phyloP scores from a whole-genome alignment of 129 eudicot species.

The Pseudognaphalium luteoalbum region DNA sequence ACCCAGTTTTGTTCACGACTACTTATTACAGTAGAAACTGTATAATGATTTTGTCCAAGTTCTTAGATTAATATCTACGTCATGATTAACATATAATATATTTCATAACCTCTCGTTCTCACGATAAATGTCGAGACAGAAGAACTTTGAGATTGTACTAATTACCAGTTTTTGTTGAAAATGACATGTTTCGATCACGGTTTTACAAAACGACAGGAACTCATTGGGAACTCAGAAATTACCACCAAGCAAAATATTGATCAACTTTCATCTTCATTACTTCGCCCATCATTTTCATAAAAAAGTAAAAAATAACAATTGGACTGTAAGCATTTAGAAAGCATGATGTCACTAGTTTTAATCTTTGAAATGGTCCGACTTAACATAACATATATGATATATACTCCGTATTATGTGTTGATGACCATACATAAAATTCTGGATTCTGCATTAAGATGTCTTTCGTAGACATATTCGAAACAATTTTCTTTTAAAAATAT shows the following conservation, averaged over 20 bases:
- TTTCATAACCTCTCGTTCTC: neutral
- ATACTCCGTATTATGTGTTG: neutral
- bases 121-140: neutral
- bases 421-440: neutral
- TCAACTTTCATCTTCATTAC: neutral
- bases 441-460: neutral
- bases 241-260: neutral
- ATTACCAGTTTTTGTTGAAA: neutral
- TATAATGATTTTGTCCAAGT: neutral
- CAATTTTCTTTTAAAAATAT: too few species aligned
- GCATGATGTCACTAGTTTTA: slow-evolving; percentile 8
- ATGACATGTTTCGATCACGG: neutral
- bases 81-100: neutral
- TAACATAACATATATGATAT: neutral
- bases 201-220: neutral
- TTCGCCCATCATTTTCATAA: slow-evolving; percentile 11
- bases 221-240: neutral
- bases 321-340: neutral
- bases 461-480: too few species aligned
- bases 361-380: slow-evolving; percentile 11
- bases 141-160: neutral
- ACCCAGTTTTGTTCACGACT: too few species aligned
- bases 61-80: neutral
- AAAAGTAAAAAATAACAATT: neutral
- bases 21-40: neutral